Evolutionary conservation across 495 filamentous ascomycete genomes (phyloP).

Genomic region (Bacidia rubella): DNA sequence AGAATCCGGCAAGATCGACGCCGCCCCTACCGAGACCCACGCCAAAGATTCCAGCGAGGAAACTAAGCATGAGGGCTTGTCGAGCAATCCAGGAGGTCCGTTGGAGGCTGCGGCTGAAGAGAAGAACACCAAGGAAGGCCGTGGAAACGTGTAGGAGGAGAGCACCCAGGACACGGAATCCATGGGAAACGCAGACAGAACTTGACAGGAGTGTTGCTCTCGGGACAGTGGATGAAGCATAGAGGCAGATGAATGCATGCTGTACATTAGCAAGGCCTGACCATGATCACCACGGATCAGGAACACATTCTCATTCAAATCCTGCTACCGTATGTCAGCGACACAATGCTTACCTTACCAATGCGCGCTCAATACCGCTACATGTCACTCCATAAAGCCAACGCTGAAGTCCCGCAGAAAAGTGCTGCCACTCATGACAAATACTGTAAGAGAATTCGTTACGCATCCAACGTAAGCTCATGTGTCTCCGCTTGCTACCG

Average conservation of each 20-base stretch:
- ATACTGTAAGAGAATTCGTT: no score
- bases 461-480: constrained; percentile 2
- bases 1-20: constrained; percentile 39
- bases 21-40: constrained; percentile 21
- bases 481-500: constrained; percentile 14
- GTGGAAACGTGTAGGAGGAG: constrained; percentile 11
- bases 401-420: no score
- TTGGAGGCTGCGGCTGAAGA: constrained; percentile 55
- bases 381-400: no score
- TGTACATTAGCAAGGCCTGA: no score
- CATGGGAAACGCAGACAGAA: no score
- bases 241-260: not conserved
- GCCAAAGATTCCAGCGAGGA: constrained; percentile 29
- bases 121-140: constrained; percentile 42
- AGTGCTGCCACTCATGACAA: no score
- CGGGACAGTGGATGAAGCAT: not conserved
- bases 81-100: constrained; percentile 55
- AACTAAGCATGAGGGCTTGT: constrained; percentile 22
- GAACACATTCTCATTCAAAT: no score
- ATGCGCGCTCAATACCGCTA: no score
- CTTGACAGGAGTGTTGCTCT: not conserved
- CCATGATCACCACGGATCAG: no score
- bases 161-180: not conserved
- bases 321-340: no score
- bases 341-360: no score